Base-by-base conservation (phyloP, 2,329 filamentous ascomycete species). In the Dothidotthia symphoricarpi region DNA sequence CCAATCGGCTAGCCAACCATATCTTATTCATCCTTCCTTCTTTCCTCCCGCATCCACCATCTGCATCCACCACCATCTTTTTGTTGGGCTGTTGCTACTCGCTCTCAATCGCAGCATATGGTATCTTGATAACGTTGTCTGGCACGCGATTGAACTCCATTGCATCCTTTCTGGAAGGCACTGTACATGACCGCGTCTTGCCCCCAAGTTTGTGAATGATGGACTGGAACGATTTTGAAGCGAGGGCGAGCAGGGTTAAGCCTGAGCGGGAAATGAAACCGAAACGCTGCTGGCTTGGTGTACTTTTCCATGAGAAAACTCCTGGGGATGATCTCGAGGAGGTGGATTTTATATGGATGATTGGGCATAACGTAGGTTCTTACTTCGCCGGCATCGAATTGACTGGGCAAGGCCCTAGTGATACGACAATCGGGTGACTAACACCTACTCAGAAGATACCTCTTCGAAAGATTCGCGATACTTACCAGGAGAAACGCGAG, bases 311-410 rank as follows among this genome's bases (percentile, higher is more conserved):
- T 28, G 36, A 55, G 13, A 53, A 50, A 19, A 19, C 38, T 3
- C 41, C 42, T 3, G 24, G 48, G 3, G 35, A 53, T 3, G 22
- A 31, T 4, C 27, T 57, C 2, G 14, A 22, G 6, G 50, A 60
- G 27, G 7, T 16, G 1, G 59, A 67, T 31, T 65, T 69, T 31
- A 35, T 66, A 1, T 71, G 67, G 64, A 53, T 69, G 38, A 61
- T 62, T 24, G 57, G 51, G 12, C 51, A 63, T 34, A 24, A 32
- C n/a, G 61, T 66, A 43, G 51, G 61, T 53, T 16, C 9, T 12
- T n/a, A n/a, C n/a, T n/a, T n/a, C n/a, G n/a, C n/a, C n/a, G n/a
- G n/a, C n/a, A n/a, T n/a, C n/a, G n/a, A n/a, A n/a, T n/a, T 22
- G 9, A 22, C 19, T 22, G 9, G 19, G 9, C 19, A 22, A 6